Evolutionary conservation across 176 grass and related monocot genomes (phyloP), one percentile per base, ranked within the genome.

Genomic region (Canna indica): DNA sequence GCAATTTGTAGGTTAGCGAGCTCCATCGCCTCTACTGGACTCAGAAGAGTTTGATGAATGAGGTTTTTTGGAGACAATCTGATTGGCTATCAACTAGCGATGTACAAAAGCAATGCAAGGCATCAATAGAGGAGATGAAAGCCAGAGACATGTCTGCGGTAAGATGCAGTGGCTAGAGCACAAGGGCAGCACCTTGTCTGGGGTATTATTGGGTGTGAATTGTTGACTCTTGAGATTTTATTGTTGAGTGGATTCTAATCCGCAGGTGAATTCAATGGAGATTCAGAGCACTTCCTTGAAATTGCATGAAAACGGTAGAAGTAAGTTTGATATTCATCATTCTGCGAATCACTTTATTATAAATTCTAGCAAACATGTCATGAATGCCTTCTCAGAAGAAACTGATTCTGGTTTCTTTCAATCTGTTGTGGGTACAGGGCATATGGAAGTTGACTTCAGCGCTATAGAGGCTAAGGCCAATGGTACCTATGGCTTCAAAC

Each of bases 11-110:
- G 63, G 22, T 67, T 6, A 64, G 73, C 56, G 79, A 85, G 69
- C 80, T 82, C 63, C 79, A 70, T 64, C 71, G 79, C 29, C 56
- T 85, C 42, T 85, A 85, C 46, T 77, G 76, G 82, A 39, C 68
- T 33, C 82, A 76, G 36, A 82, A 69, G 46, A 82, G 81, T 57
- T 67, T 79, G 72, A 59, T 73, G 10, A 72, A 73, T 56, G 68
- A 65, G 35, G 36, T 77, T 47, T 70, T 41, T 60, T 82, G 82
- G 76, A 73, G 76, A 24, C 75, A 48, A 73, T 73, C 82, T n/a
- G 32, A 39, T 13, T 50, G 3, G 4, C 11, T 38, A 8, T 70
- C 42, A 5, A 5, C 35, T 24, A 13, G 7, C n/a, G 68, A 2
- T 38, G 38, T 35, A 35, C 4, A 22, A 28, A 22, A 28, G 10